Percentiles rank a stretch among this genome's conserved stretches.
Evolutionary conservation across 1,139 yeast genomes (phyloP).

Genomic region (Suhomyces ambrosiae): DNA sequence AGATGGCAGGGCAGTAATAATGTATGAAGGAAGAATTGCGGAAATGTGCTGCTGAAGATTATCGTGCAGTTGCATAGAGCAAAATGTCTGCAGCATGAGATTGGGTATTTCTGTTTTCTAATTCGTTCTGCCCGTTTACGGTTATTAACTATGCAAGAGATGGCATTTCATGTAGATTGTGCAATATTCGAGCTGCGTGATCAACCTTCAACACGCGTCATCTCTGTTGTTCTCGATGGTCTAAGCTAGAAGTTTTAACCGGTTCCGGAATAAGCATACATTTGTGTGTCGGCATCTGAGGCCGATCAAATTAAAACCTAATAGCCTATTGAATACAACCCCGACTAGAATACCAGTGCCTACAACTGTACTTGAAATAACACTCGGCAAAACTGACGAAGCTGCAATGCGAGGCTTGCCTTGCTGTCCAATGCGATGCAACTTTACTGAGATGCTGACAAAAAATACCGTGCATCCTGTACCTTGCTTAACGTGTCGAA

Average conservation of each 20-base stretch:
- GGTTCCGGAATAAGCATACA: not conserved
- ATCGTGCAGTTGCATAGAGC: constrained; percentile 1
- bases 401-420: constrained; percentile 5
- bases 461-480: constrained; percentile 5
- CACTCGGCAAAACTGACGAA: constrained; percentile 9
- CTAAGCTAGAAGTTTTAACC: not conserved
- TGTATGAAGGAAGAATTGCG: too few relatives aligned
- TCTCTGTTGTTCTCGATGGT: not conserved
- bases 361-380: constrained; percentile 1
- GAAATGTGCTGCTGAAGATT: not conserved
- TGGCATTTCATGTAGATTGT: constrained; percentile 1
- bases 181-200: not conserved
- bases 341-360: constrained; percentile 1
- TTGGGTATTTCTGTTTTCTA: too few relatives aligned
- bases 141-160: constrained; percentile 1
- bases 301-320: too few relatives aligned
- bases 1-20: too few relatives aligned
- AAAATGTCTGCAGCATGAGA: too few relatives aligned
- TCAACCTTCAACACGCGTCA: not conserved
- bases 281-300: too few relatives aligned
- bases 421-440: constrained; percentile 1
- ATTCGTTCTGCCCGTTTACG: not conserved
- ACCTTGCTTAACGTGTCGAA: constrained; percentile 12
- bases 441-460: not conserved
- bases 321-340: not conserved